phyloP scores from a whole-genome alignment of 768 basidiomycete genomes.

The Mycena indigotica region DNA sequence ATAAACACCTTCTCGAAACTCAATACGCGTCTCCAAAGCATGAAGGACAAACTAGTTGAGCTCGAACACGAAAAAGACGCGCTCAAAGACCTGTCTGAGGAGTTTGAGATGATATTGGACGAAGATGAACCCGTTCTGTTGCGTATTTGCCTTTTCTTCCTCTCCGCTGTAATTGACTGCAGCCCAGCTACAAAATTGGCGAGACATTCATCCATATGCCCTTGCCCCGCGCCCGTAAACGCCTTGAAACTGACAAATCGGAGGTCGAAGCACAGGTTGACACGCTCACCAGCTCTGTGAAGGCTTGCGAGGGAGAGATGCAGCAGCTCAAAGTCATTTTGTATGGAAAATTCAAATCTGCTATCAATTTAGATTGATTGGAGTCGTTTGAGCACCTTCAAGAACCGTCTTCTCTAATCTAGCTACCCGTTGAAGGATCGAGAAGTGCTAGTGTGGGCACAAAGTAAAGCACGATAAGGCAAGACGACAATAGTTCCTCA shows the following conservation, averaged over 20 bases:
- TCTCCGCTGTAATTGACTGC: conserved; percentile 4
- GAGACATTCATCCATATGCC: conserved; percentile 86
- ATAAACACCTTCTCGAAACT: conserved; percentile 93
- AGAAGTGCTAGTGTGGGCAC: too few species aligned
- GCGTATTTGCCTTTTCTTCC: neutral
- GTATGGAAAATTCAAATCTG: conserved; percentile 90
- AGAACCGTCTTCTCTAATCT: too few species aligned
- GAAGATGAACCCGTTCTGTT: conserved; percentile 81
- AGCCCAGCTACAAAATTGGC: conserved; percentile 82
- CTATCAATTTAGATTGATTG: conserved; percentile 94
- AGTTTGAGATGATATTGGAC: conserved; percentile 81
- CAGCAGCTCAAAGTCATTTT: conserved; percentile 75
- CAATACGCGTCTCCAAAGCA: conserved; percentile 71
- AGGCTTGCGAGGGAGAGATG: conserved; percentile 75
- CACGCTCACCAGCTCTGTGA: conserved; percentile 50
- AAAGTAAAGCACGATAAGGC: too few species aligned
- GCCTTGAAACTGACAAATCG: conserved; percentile 70
- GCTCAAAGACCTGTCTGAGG: conserved; percentile 83
- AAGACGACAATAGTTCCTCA: too few species aligned
- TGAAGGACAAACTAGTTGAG: conserved; percentile 70
- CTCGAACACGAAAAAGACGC: conserved; percentile 96
- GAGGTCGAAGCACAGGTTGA: conserved; percentile 59
- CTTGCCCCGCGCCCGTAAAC: conserved; percentile 65
- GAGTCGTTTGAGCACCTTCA: conserved; percentile 44
- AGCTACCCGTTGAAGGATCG: too few species aligned